These are phyloP conservation scores for Stephania yunnanensis DNA, from an alignment of 164 flowering plant genomes.

Conservation along the genomic window DNA sequence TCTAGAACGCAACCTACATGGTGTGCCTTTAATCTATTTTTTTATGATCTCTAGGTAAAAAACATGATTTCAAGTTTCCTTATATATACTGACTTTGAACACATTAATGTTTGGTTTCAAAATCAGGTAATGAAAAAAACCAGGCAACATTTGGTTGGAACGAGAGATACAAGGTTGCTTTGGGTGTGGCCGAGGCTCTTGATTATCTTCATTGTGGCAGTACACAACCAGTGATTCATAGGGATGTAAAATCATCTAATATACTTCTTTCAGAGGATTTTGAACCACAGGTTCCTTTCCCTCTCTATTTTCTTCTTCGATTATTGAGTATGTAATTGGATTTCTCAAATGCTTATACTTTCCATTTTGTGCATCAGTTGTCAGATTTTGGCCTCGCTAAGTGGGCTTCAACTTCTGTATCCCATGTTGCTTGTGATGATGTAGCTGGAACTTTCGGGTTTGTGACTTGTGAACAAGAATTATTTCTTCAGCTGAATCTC, in stretches of 20 bases:
- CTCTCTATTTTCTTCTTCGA: not conserved
- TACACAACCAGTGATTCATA: constrained; percentile 74
- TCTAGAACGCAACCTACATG: constrained; percentile 89
- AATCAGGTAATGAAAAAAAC: constrained; percentile 41
- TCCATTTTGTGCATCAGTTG: constrained; percentile 44
- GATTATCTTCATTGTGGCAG: constrained; percentile 60
- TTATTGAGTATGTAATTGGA: not conserved
- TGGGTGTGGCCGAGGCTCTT: constrained; percentile 90
- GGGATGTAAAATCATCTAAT: constrained; percentile 96
- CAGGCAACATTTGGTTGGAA: constrained; percentile 57
- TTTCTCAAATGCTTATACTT: constrained; percentile 1
- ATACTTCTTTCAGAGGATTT: constrained; percentile 80
- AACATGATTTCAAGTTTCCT: not conserved
- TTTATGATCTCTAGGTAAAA: not conserved
- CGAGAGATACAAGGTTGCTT: constrained; percentile 79
- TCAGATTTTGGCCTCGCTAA: constrained; percentile 94
- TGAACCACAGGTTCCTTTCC: constrained; percentile 64
- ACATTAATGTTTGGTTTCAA: not conserved
- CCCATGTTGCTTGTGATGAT: constrained; percentile 67
- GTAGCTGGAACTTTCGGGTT: constrained; percentile 97
- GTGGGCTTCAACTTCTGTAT: constrained; percentile 62
- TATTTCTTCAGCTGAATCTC: not conserved
- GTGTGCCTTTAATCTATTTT: constrained; percentile 26
- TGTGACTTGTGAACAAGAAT: constrained; percentile 15
- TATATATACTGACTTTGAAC: not conserved